Conservation (phyloP, 768 basidiomycete species). For the Pholiota conissans region DNA sequence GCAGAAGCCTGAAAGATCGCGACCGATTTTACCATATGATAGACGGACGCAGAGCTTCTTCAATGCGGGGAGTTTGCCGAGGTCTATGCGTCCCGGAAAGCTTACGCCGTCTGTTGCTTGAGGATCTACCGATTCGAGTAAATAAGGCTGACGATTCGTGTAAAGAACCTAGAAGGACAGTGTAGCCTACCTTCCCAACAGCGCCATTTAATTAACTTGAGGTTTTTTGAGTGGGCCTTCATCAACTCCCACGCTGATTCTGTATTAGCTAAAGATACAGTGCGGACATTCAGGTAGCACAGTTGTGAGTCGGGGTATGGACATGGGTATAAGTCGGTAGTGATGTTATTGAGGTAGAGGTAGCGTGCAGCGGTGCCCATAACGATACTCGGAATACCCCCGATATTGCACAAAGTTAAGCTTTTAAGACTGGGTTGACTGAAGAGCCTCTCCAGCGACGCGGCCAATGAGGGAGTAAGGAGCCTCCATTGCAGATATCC, state of each 20-base stretch:
- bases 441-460: slow-evolving; percentile 12
- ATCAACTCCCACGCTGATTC: slow-evolving; percentile 16
- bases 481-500: slow-evolving; percentile 17
- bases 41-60: slow-evolving; percentile 17
- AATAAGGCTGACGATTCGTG: not conserved
- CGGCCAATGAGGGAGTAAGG: slow-evolving; percentile 7
- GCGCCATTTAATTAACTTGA: slow-evolving; percentile 21
- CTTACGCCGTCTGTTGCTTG: slow-evolving; percentile 8
- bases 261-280: slow-evolving; percentile 15
- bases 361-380: slow-evolving; percentile 8
- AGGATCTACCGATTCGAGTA: not conserved
- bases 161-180: not conserved
- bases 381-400: slow-evolving; percentile 10
- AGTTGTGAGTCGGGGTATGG: not conserved
- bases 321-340: not conserved
- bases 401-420: slow-evolving; percentile 16
- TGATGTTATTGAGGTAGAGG: slow-evolving; percentile 17
- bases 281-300: slow-evolving; percentile 16
- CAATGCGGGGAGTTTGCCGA: slow-evolving; percentile 11
- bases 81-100: slow-evolving; percentile 15
- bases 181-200: slow-evolving; percentile 17
- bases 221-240: slow-evolving; percentile 6
- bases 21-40: slow-evolving; percentile 16
- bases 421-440: slow-evolving; percentile 7
- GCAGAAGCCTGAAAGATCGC: slow-evolving; percentile 15